Evolutionary conservation across 805 yeast species (phyloP), one percentile per base, ranked within the genome.

Genomic region (Saccharomyces eubayanus): DNA sequence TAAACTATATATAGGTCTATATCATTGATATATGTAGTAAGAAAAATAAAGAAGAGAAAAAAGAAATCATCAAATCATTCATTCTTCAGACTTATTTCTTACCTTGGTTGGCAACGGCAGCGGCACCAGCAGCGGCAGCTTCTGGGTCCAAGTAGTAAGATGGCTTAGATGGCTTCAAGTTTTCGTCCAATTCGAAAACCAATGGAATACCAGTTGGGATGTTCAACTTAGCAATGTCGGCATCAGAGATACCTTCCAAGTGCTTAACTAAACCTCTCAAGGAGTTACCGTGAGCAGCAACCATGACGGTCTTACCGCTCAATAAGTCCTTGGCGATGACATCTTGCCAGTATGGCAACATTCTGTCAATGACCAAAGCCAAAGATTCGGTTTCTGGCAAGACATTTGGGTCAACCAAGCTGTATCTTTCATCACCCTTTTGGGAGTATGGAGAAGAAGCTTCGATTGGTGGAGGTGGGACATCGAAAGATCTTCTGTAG

Each of bases 81-180:
- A 36, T 36, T 36, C 41, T 36, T 36, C 43, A 36, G 41, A 36
- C 48, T 57, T 61, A 58, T 58, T 81, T 82, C 72, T 79, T 79
- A 74, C 98, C 98, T 80, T 91, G 98, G 67, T 89, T 89, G 67
- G 97, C 98, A 66, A 91, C 98, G 57, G 97, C 97, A 71, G 97
- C 97, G 62, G 97, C 98, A 81, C 98, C 98, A 53, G 97, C 97
- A 61, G 91, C 96, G 69, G 98, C 98, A 69, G 97, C 98, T 79
- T 89, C 97, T 69, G 98, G 98, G 78, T 91, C 98, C 77, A 91
- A 85, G 85, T 91, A 91, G 83, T 91, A 89, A 66, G 95, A 84
- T 64, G 89, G 87, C 84, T 90, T 90, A 72, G 85, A 78, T 77
- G 97, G 97, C 77, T 83, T 82, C 77, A 91, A 83, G 69, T 81